Conservation (phyloP, 2,329 filamentous ascomycete species). For the Trichoderma sp. region DNA sequence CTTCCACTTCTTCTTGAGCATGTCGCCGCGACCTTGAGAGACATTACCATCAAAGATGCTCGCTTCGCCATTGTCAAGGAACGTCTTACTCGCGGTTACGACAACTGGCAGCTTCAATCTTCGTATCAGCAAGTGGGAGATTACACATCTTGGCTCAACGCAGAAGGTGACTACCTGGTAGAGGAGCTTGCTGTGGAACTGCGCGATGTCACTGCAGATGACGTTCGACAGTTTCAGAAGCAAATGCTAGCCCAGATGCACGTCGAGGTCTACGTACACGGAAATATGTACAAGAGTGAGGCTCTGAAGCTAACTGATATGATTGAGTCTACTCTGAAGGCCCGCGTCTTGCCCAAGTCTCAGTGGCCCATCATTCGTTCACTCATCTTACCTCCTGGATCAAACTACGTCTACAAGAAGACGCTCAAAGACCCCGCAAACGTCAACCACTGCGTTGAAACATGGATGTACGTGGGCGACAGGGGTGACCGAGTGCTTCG, state of each 20-base stretch:
- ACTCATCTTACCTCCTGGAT: constrained; percentile 72
- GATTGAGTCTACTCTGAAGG: constrained; percentile 73
- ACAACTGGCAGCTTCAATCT: constrained; percentile 84
- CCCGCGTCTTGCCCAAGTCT: constrained; percentile 66
- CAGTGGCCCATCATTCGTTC: constrained; percentile 80
- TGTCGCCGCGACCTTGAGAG: constrained; percentile 77
- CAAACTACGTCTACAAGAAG: constrained; percentile 80
- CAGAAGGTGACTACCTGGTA: constrained; percentile 72
- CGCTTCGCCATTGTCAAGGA: constrained; percentile 92
- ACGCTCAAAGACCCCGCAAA: constrained; percentile 82
- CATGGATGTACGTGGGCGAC: constrained; percentile 68
- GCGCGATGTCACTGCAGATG: constrained; percentile 67
- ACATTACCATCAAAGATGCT: constrained; percentile 79
- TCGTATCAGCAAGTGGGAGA: constrained; percentile 86
- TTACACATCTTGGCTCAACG: constrained; percentile 76
- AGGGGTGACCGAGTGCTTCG: constrained; percentile 66
- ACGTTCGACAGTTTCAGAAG: constrained; percentile 73
- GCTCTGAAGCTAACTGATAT: constrained; percentile 80
- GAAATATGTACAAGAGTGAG: constrained; percentile 93
- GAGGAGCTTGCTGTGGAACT: constrained; percentile 79
- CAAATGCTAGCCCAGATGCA: constrained; percentile 80
- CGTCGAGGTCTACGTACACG: constrained; percentile 84
- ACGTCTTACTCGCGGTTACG: constrained; percentile 69
- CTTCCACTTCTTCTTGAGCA: constrained; percentile 86
- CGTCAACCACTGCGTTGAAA: constrained; percentile 83